Evolutionary conservation across 306 rosid species (phyloP).

Genomic region (Dalbergia oliveri): DNA sequence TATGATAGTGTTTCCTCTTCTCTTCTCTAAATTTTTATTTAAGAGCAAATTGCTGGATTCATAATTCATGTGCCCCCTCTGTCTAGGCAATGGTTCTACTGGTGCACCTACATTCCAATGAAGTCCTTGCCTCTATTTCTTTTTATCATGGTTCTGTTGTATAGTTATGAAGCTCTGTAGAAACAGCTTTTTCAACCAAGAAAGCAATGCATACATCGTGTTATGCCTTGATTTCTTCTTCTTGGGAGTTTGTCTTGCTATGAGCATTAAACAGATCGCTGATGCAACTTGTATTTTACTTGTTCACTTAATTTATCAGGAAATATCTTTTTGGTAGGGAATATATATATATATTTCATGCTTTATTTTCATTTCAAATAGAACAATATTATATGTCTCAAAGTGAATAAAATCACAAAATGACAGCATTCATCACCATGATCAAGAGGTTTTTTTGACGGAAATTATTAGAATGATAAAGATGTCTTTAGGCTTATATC

Average conservation of each 20-base stretch:
- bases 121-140: conserved; percentile 6
- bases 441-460: too few relatives aligned
- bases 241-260: background rate
- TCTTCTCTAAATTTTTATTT: background rate
- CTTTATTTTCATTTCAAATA: background rate
- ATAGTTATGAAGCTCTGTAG: conserved; percentile 36
- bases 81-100: conserved; percentile 12
- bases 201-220: background rate
- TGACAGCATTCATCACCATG: too few relatives aligned
- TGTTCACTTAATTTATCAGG: background rate
- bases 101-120: conserved; percentile 17
- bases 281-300: background rate
- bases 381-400: too few relatives aligned
- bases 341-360: too few relatives aligned
- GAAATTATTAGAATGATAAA: too few relatives aligned
- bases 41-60: conserved; percentile 41
- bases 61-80: conserved; percentile 42
- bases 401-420: too few relatives aligned
- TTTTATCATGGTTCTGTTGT: conserved; percentile 39
- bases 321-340: background rate
- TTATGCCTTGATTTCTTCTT: background rate
- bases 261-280: background rate
- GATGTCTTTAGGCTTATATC: too few relatives aligned
- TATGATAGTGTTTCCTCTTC: conserved; percentile 37
- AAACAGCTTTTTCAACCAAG: conserved; percentile 16